Evolutionary conservation across 192 early-diverging fungal species (phyloP).

Genomic region (Neocallimastix lanati): DNA sequence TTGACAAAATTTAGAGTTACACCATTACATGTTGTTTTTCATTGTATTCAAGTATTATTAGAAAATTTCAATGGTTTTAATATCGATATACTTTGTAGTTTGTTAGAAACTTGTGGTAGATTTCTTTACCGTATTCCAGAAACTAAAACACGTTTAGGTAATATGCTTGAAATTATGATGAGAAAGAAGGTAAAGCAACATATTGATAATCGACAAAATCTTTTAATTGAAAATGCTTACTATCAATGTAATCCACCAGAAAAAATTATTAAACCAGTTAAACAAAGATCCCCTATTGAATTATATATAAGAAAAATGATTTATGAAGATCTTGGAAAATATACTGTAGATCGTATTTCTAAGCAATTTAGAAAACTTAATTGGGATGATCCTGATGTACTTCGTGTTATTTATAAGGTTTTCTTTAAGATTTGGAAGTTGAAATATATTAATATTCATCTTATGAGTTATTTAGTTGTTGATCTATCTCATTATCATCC

Average conservation of each 20-base stretch:
- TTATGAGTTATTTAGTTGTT: slow-evolving; percentile 61
- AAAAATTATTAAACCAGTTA: slow-evolving; percentile 27
- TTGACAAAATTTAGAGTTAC: slow-evolving; percentile 84
- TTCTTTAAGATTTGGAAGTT: slow-evolving; percentile 91
- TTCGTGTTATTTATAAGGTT: slow-evolving; percentile 41
- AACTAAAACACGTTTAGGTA: slow-evolving; percentile 46
- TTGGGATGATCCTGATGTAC: slow-evolving; percentile 48
- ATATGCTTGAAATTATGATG: slow-evolving; percentile 75
- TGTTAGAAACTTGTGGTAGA: slow-evolving; percentile 79
- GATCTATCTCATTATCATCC: slow-evolving; percentile 66
- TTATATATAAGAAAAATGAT: slow-evolving; percentile 74
- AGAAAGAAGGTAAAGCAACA: slow-evolving; percentile 71
- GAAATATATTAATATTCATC: slow-evolving; percentile 66
- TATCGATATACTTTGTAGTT: slow-evolving; percentile 60
- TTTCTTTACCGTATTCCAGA: slow-evolving; percentile 63
- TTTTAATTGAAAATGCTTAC: slow-evolving; percentile 91
- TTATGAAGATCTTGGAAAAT: slow-evolving; percentile 62
- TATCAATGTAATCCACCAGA: slow-evolving; percentile 76
- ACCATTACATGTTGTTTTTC: slow-evolving; percentile 60
- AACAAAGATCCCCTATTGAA: slow-evolving; percentile 65
- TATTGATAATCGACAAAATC: slow-evolving; percentile 57
- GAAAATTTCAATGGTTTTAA: slow-evolving; percentile 70
- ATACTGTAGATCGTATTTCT: slow-evolving; percentile 45
- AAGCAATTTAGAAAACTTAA: slow-evolving; percentile 55
- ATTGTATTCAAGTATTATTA: slow-evolving; percentile 66